phyloP scores from a whole-genome alignment of 2,329 filamentous ascomycete genomes.

The Oidium heveae region DNA sequence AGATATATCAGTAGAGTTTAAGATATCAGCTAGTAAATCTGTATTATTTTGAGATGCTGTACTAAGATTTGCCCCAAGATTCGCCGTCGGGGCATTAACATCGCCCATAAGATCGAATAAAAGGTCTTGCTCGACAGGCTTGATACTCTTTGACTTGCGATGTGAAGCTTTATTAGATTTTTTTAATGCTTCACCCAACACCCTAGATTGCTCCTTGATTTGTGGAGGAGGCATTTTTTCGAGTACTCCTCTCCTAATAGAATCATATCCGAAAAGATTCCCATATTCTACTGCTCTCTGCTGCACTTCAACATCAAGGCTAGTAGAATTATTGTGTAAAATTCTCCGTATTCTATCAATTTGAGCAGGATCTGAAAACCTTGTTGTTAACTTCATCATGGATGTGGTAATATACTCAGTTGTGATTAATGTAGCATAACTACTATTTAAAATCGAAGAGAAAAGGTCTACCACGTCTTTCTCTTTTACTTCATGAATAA shows the following conservation, averaged over 20 bases:
- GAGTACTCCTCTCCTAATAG: slow-evolving; percentile 67
- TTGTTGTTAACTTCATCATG: slow-evolving; percentile 80
- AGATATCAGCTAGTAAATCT: slow-evolving; percentile 74
- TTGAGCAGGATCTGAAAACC: slow-evolving; percentile 62
- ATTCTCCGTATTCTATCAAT: slow-evolving; percentile 63
- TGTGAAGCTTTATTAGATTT: slow-evolving; percentile 42
- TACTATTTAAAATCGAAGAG: slow-evolving; percentile 75
- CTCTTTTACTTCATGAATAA: slow-evolving; percentile 59
- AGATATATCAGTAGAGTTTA: slow-evolving; percentile 41
- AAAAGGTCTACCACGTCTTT: slow-evolving; percentile 86
- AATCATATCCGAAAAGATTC: slow-evolving; percentile 78
- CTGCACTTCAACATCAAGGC: slow-evolving; percentile 84
- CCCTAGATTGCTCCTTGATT: slow-evolving; percentile 83
- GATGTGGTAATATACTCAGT: slow-evolving; percentile 93
- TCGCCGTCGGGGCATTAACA: slow-evolving; percentile 29
- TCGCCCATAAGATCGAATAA: slow-evolving; percentile 83
- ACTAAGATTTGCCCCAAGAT: slow-evolving; percentile 60
- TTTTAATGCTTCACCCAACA: slow-evolving; percentile 57
- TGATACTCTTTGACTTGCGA: slow-evolving; percentile 50
- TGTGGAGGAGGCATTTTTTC: slow-evolving; percentile 97
- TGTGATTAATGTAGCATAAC: slow-evolving; percentile 71
- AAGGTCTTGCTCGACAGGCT: slow-evolving; percentile 75
- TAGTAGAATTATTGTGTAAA: slow-evolving; percentile 53
- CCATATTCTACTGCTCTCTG: slow-evolving; percentile 87
- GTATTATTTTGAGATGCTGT: slow-evolving; percentile 47